phyloP scores from a whole-genome alignment of 352 stramenopile genomes.

The Blastocystis sp. region DNA sequence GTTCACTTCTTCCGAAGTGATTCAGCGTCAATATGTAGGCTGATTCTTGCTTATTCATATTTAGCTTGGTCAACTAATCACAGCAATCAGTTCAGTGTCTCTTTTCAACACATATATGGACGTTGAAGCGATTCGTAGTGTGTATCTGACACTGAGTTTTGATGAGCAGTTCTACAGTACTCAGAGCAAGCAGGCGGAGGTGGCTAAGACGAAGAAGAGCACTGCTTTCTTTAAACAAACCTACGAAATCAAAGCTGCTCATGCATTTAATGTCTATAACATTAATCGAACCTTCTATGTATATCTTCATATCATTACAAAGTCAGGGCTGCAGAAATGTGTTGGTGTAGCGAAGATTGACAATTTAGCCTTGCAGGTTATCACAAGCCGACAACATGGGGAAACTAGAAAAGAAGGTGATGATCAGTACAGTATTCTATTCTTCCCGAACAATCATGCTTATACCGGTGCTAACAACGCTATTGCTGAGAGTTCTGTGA shows the following conservation, averaged over 20 bases:
- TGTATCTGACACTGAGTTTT: background rate
- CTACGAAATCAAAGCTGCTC: background rate
- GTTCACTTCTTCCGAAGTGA: background rate
- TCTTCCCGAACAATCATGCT: slow-evolving; percentile 10
- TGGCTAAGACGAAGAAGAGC: background rate
- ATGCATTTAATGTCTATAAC: slow-evolving; percentile 20
- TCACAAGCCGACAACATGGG: background rate
- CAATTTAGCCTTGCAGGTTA: background rate
- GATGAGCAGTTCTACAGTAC: slow-evolving; percentile 62
- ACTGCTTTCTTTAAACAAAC: background rate
- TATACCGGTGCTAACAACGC: slow-evolving; percentile 10
- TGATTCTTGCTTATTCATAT: background rate
- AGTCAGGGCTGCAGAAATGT: background rate
- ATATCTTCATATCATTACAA: slow-evolving; percentile 16
- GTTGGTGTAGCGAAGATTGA: slow-evolving; percentile 39
- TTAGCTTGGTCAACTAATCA: slow-evolving; percentile 10
- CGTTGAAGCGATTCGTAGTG: background rate
- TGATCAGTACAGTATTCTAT: slow-evolving; percentile 24
- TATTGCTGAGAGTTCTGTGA: background rate
- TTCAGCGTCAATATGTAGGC: background rate
- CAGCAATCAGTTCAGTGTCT: background rate
- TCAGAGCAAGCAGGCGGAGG: background rate
- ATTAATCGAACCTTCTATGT: background rate
- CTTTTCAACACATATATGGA: slow-evolving; percentile 28
- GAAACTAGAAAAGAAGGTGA: background rate